Evolutionary conservation across 768 basidiomycete genomes (phyloP).

Genomic region (Russula sp.): DNA sequence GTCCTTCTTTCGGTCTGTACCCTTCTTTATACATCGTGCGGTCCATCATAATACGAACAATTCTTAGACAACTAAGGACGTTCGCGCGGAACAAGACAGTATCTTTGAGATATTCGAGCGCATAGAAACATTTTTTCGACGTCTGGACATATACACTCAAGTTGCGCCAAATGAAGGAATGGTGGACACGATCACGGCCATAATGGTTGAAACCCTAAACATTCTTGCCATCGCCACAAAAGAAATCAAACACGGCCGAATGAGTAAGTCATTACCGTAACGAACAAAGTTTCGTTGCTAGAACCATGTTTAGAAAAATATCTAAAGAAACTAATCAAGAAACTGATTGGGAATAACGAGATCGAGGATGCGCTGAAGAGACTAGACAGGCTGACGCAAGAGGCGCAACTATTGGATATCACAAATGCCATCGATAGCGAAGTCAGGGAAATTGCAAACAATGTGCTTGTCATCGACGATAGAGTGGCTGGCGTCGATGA

Average conservation of each 20-base stretch:
- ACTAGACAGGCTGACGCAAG: conserved; percentile 4
- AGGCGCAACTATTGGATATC: not conserved
- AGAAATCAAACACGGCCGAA: not conserved
- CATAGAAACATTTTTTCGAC: not conserved
- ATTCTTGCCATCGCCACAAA: conserved; percentile 8
- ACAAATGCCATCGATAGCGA: not conserved
- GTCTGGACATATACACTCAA: not conserved
- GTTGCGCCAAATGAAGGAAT: not conserved
- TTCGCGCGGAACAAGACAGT: not conserved
- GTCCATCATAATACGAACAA: not conserved
- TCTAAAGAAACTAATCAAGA: not conserved
- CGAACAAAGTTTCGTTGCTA: too few relatives aligned
- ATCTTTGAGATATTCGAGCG: not conserved
- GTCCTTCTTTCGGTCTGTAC: not conserved
- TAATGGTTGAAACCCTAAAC: conserved; percentile 2
- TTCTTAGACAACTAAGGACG: not conserved
- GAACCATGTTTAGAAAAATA: not conserved
- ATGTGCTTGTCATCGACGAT: not conserved
- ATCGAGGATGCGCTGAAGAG: not conserved
- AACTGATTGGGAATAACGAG: not conserved
- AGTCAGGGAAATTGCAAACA: not conserved
- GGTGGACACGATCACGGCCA: not conserved
- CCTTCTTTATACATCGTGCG: not conserved
- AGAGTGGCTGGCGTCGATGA: not conserved
- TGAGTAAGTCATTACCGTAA: not conserved